phyloP scores from a whole-genome alignment of 495 filamentous ascomycete species.

The Aspergillus nanangensis region DNA sequence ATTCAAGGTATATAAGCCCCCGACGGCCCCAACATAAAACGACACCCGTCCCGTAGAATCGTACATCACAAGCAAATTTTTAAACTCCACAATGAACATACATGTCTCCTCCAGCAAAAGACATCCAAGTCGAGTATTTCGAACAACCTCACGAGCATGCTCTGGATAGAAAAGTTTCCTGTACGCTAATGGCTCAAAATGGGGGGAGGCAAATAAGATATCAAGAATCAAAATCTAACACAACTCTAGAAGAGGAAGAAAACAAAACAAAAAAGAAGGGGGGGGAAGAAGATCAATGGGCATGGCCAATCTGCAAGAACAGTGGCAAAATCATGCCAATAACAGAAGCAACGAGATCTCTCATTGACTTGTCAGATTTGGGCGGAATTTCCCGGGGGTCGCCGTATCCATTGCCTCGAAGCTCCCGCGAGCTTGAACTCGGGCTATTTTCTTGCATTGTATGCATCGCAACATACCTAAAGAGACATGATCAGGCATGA shows the following conservation, averaged over 20 bases:
- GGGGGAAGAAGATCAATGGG: conserved; percentile 57
- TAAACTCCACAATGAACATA: no score
- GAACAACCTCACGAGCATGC: background rate
- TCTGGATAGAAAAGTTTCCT: background rate
- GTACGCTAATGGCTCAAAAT: no score
- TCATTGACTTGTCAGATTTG: conserved; percentile 41
- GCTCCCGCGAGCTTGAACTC: conserved; percentile 42
- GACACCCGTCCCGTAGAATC: background rate
- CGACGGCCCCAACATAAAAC: no score
- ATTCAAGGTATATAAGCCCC: no score
- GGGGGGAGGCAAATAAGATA: no score
- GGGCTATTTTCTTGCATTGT: conserved; percentile 83
- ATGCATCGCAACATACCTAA: conserved; percentile 96
- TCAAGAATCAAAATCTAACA: no score
- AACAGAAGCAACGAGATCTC: conserved; percentile 66
- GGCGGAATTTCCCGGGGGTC: conserved; percentile 43
- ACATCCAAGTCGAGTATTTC: no score
- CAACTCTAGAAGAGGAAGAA: conserved; percentile 2
- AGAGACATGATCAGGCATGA: conserved; percentile 1
- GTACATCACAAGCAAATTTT: background rate
- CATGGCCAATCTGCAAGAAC: conserved; percentile 86
- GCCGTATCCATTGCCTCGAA: conserved; percentile 60
- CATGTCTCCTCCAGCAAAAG: background rate
- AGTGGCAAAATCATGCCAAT: conserved; percentile 88
- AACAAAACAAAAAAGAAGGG: background rate